These are phyloP conservation scores for Pestalotiopsis fici DNA, from an alignment of 2,329 filamentous ascomycete genomes.

Conservation along the genomic window DNA sequence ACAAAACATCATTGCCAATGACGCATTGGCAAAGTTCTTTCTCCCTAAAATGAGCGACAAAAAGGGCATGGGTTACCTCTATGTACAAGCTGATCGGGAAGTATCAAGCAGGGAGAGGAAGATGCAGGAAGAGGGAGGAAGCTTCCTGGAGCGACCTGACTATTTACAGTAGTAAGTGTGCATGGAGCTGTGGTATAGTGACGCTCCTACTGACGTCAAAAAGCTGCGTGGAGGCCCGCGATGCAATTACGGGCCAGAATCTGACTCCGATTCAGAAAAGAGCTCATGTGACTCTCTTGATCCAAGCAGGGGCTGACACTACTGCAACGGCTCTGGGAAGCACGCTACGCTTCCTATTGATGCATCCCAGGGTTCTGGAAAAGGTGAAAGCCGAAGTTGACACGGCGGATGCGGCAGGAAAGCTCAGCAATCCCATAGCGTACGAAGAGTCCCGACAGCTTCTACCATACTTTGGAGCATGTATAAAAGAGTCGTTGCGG, in stretches of 20 bases:
- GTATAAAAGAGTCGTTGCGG: slow-evolving; percentile 16
- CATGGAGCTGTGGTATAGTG: background rate
- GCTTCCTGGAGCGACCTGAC: slow-evolving; percentile 23
- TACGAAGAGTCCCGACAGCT: slow-evolving; percentile 15
- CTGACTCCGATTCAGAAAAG: slow-evolving; percentile 26
- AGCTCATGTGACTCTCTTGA: slow-evolving; percentile 14
- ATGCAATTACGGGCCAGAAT: slow-evolving; percentile 21
- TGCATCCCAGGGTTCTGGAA: background rate
- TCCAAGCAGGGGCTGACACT: slow-evolving; percentile 12
- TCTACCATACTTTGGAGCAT: slow-evolving; percentile 19
- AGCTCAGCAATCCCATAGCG: slow-evolving; percentile 12
- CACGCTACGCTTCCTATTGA: slow-evolving; percentile 3
- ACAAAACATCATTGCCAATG: slow-evolving; percentile 26
- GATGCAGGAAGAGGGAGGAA: slow-evolving; percentile 14
- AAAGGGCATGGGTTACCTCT: slow-evolving; percentile 36
- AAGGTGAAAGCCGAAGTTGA: slow-evolving; percentile 9
- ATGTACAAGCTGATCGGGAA: slow-evolving; percentile 33
- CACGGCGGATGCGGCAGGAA: background rate
- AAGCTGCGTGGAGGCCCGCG: slow-evolving; percentile 27
- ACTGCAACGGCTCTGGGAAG: slow-evolving; percentile 9
- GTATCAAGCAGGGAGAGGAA: slow-evolving; percentile 25
- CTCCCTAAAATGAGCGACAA: slow-evolving; percentile 29
- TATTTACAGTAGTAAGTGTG: slow-evolving; percentile 32
- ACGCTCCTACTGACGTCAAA: background rate
- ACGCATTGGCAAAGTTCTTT: slow-evolving; percentile 18